Evolutionary conservation across 129 eudicot genomes (phyloP).

Genomic region (Chrysanthemum lavandulifolium): DNA sequence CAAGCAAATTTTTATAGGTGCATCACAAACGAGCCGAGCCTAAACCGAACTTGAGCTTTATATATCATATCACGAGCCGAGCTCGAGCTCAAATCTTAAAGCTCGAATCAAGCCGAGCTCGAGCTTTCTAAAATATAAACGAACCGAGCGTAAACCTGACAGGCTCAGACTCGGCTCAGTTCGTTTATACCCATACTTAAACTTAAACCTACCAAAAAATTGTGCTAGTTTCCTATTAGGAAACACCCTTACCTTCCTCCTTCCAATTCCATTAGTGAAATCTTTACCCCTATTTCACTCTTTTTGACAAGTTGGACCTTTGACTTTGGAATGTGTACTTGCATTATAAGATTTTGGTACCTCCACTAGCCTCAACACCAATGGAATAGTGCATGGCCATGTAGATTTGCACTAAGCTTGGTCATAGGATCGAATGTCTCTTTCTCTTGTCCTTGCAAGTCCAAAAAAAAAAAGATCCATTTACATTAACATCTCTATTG

Average conservation of each 20-base stretch:
- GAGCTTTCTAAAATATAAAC: too few species aligned
- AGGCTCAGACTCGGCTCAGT: too few species aligned
- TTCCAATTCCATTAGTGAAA: slow-evolving; percentile 20
- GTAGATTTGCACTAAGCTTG: slow-evolving; percentile 24
- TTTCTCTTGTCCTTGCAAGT: neutral
- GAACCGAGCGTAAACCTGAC: too few species aligned
- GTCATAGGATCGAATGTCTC: slow-evolving; percentile 16
- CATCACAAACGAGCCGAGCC: too few species aligned
- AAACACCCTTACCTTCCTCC: slow-evolving; percentile 32
- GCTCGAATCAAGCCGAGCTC: too few species aligned
- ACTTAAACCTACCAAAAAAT: too few species aligned
- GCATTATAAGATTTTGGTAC: slow-evolving; percentile 16
- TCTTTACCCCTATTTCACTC: slow-evolving; percentile 29
- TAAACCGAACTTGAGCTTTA: too few species aligned
- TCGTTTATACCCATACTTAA: too few species aligned
- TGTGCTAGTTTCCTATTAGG: slow-evolving; percentile 30
- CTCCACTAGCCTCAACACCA: slow-evolving; percentile 27
- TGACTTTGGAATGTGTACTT: slow-evolving; percentile 28
- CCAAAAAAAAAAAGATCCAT: neutral
- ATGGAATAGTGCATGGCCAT: slow-evolving; percentile 22
- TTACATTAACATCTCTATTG: neutral
- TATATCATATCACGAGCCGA: too few species aligned
- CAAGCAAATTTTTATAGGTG: too few species aligned
- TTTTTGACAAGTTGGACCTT: slow-evolving; percentile 29
- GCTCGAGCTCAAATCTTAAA: too few species aligned